Percentiles rank a stretch among this genome's conserved stretches.
Evolutionary conservation across 2,329 filamentous ascomycete genomes (phyloP).

Genomic region (Samsoniella hepiali): DNA sequence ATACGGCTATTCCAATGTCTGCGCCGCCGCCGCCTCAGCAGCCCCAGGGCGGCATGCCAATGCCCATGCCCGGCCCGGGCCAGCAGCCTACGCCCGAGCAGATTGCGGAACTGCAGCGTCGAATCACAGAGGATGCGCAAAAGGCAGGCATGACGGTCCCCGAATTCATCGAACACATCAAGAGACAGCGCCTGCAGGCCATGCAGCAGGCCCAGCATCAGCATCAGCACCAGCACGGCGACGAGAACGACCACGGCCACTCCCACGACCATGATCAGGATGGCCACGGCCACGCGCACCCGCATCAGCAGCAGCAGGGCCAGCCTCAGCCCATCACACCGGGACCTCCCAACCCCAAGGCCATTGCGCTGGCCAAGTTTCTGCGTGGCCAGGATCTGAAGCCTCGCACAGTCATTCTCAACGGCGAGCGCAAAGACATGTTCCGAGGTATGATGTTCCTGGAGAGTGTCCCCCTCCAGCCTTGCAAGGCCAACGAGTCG

Average conservation of each 20-base stretch:
- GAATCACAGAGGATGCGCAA: constrained; percentile 77
- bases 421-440: constrained; percentile 97
- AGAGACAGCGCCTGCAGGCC: constrained; percentile 51
- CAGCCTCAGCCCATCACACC: constrained; percentile 67
- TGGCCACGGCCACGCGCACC: constrained; percentile 32
- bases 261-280: constrained; percentile 29
- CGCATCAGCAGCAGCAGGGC: constrained; percentile 38
- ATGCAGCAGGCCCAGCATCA: constrained; percentile 44
- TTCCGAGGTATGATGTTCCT: constrained; percentile 68
- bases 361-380: constrained; percentile 85
- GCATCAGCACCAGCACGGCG: constrained; percentile 28
- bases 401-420: constrained; percentile 83
- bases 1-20: constrained; percentile 9
- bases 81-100: constrained; percentile 74
- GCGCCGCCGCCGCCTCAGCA: constrained; percentile 21
- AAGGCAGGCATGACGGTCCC: constrained; percentile 82
- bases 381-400: constrained; percentile 82
- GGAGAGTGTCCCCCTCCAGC: background rate
- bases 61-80: constrained; percentile 37
- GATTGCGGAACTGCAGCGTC: constrained; percentile 77
- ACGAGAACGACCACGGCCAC: constrained; percentile 28
- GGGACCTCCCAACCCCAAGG: constrained; percentile 83
- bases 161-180: constrained; percentile 73
- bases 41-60: constrained; percentile 27
- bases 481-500: background rate